These are phyloP conservation scores for Paramecium sonneborni DNA, from an alignment of 73 alveolate species.

Conservation along the genomic window DNA sequence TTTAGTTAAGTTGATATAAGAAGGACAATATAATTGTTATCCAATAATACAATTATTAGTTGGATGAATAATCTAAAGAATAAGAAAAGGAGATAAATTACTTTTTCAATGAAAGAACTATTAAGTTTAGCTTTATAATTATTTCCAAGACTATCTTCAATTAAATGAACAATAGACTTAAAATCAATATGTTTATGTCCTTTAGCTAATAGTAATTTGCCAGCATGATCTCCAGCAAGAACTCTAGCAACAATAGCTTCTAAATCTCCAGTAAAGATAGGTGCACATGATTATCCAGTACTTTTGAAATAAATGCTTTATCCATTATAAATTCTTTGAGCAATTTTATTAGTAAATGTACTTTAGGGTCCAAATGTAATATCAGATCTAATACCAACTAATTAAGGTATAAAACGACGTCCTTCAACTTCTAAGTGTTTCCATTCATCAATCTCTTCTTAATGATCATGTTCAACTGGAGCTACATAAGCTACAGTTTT, in stretches of 20 bases:
- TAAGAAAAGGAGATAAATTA: neutral
- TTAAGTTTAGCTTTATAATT: neutral
- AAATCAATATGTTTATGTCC: slow-evolving; percentile 4
- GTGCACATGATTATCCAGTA: neutral
- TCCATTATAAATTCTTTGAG: slow-evolving; percentile 2
- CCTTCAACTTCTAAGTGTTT: slow-evolving; percentile 3
- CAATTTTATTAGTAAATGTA: neutral
- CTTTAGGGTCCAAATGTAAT: neutral
- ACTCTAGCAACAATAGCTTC: neutral
- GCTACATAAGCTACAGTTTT: neutral
- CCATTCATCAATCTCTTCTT: neutral
- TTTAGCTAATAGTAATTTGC: neutral
- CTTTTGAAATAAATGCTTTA: neutral
- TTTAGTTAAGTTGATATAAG: neutral
- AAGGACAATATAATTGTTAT: neutral
- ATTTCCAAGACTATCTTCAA: neutral
- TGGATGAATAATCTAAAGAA: neutral
- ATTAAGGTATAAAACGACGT: neutral
- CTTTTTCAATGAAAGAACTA: neutral
- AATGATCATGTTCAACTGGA: slow-evolving; percentile 11
- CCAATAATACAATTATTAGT: neutral
- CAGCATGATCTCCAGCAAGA: neutral
- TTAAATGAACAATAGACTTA: neutral
- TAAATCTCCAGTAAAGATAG: neutral
- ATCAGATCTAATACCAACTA: neutral